Evolutionary conservation across 116 monocot species (phyloP).

Genomic region (Dioscorea cayenensis): DNA sequence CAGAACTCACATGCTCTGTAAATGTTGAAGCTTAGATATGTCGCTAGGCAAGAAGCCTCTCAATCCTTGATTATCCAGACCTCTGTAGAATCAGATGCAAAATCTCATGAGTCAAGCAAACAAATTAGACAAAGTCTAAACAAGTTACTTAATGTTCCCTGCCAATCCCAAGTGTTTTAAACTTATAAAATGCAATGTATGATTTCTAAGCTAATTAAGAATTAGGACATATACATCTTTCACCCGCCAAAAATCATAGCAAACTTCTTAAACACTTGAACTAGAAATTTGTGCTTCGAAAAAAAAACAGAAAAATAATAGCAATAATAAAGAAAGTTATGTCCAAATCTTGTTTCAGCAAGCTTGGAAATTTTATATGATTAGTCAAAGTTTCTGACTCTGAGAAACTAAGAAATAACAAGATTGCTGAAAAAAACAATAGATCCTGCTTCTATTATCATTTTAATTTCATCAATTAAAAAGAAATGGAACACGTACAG

Average conservation of each 20-base stretch:
- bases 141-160: not conserved
- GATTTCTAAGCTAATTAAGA: too few species aligned
- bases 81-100: conserved; percentile 52
- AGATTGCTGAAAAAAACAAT: too few species aligned
- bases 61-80: conserved; percentile 89
- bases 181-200: not conserved
- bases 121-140: not conserved
- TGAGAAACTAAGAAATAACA: not conserved
- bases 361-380: not conserved
- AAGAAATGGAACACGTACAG: conserved; percentile 33
- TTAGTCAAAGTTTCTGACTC: not conserved
- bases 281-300: not conserved
- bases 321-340: not conserved
- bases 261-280: too few species aligned
- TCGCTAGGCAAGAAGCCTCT: conserved; percentile 69
- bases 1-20: conserved; percentile 72
- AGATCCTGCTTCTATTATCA: not conserved
- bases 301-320: not conserved
- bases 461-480: not conserved
- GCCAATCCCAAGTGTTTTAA: not conserved
- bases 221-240: too few species aligned
- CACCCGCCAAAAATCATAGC: too few species aligned
- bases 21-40: conserved; percentile 66
- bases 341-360: not conserved
- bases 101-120: not conserved